phyloP scores from a whole-genome alignment of 208 protist species.

The Histomonas meleagridis region DNA sequence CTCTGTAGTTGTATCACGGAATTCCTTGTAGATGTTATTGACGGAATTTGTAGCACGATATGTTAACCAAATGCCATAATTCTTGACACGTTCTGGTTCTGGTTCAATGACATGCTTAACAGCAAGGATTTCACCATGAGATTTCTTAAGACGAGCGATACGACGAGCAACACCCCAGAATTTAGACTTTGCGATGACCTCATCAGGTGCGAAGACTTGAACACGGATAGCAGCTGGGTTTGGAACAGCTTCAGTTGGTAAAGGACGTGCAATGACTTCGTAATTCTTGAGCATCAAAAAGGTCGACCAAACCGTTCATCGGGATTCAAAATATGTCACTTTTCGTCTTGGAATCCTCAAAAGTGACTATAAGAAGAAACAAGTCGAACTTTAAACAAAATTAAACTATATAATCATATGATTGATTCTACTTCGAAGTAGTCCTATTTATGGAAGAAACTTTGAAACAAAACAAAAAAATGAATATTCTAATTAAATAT shows the following conservation, averaged over 20 bases:
- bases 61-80: constrained; percentile 92
- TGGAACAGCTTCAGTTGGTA: constrained; percentile 14
- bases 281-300: constrained; percentile 22
- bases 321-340: no score
- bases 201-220: constrained; percentile 90
- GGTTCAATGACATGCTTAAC: constrained; percentile 70
- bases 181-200: constrained; percentile 84
- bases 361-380: no score
- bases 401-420: no score
- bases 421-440: no score
- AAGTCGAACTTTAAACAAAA: no score
- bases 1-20: constrained; percentile 70
- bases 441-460: no score
- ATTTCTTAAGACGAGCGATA: constrained; percentile 4
- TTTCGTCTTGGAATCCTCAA: no score
- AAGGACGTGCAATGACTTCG: constrained; percentile 37
- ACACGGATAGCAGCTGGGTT: constrained; percentile 78
- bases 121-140: constrained; percentile 33
- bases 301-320: constrained; percentile 20
- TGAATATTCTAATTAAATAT: no score
- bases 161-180: constrained; percentile 76
- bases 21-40: constrained; percentile 99
- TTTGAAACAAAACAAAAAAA: no score
- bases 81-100: constrained; percentile 78
- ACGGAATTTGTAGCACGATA: constrained; percentile 91